Evolutionary conservation across 768 basidiomycete species (phyloP), one percentile per base, ranked within the genome.

Genomic region (Agrocybe pediades): DNA sequence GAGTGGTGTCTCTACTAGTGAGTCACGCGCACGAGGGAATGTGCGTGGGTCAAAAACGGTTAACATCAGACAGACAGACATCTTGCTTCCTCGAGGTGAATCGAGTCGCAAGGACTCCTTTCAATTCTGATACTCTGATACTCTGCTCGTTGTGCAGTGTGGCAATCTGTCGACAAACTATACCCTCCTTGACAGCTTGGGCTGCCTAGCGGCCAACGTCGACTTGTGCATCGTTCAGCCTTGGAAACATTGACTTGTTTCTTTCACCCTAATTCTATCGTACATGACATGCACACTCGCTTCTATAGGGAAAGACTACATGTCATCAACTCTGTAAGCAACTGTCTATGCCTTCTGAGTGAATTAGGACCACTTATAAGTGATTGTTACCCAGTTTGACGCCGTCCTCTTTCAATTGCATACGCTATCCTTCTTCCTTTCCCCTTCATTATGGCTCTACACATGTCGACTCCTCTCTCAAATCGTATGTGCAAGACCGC

Each of bases 381-480:
- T 3, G 9, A 29, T 44, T 3, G 7, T 49, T 61, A 47, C 45
- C 41, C 62, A 91, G 90, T 78, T 91, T 66, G 86, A 91, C 68
- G 70, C 77, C 54, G 71, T 90, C 26, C 74, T 88, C 55, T 87
- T 87, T 71, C 87, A 90, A 65, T 72, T 92, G 57, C 83, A 88
- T 68, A 79, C 83, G 46, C 66, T 91, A 53, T 91, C 89, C 40
- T 92, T 89, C 77, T 82, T 92, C 70, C 76, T 88, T 26, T 85
- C 88, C 3, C 90, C 90, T 7, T 78, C 85, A 26, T 62, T 90
- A 53, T 77, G 79, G 75, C 66, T 78, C 13, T 79, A 80, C 58
- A 46, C 85, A 33, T 77, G 73, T 50, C 80, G 90, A 33, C 60
- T 85, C 44, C 59, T 81, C 36, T 76, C 79, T 36, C 90, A 92